Percentiles rank a stretch among this genome's conserved stretches.
phyloP scores from a whole-genome alignment of 2,329 filamentous ascomycete species.

The Microsporum canis region DNA sequence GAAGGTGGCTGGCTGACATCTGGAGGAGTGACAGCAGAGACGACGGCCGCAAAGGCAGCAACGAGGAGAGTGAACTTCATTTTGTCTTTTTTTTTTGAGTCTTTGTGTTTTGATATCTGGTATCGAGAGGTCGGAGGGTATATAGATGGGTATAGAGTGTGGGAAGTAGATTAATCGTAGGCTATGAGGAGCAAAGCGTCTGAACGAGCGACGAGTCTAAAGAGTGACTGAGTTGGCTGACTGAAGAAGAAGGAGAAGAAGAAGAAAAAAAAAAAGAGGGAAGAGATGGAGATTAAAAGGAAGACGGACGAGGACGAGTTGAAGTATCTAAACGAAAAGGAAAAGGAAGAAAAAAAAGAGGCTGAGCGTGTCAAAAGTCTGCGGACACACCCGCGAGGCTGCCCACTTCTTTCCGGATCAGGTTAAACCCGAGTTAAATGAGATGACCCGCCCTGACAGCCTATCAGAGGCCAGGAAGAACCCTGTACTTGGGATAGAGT shows the following conservation, averaged over 20 bases:
- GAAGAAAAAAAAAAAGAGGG: constrained; percentile 9
- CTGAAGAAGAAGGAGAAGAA: constrained; percentile 3
- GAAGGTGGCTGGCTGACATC: constrained; percentile 26
- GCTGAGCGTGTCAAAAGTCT: constrained; percentile 4
- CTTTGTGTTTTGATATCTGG: constrained; percentile 2
- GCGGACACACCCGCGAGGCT: background rate
- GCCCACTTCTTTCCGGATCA: constrained; percentile 2
- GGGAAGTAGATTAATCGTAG: constrained; percentile 5
- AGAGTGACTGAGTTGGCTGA: constrained; percentile 6
- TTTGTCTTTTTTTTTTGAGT: constrained; percentile 14
- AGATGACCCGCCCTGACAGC: background rate
- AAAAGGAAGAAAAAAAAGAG: background rate
- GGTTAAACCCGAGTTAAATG: constrained; percentile 7
- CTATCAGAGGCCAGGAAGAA: constrained; percentile 3
- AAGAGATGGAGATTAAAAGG: constrained; percentile 12
- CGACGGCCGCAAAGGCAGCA: constrained; percentile 30
- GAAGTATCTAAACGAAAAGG: constrained; percentile 7
- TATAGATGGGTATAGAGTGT: constrained; percentile 10
- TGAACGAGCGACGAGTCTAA: constrained; percentile 11
- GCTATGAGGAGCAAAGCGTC: background rate
- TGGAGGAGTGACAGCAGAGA: constrained; percentile 28
- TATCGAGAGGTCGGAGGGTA: constrained; percentile 18
- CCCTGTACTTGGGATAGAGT: background rate
- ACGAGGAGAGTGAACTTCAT: constrained; percentile 33
- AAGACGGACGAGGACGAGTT: background rate